Percentiles rank a stretch among this genome's conserved stretches.
Evolutionary conservation across 257 asterid species (phyloP).

Genomic region (Coffea canephora): DNA sequence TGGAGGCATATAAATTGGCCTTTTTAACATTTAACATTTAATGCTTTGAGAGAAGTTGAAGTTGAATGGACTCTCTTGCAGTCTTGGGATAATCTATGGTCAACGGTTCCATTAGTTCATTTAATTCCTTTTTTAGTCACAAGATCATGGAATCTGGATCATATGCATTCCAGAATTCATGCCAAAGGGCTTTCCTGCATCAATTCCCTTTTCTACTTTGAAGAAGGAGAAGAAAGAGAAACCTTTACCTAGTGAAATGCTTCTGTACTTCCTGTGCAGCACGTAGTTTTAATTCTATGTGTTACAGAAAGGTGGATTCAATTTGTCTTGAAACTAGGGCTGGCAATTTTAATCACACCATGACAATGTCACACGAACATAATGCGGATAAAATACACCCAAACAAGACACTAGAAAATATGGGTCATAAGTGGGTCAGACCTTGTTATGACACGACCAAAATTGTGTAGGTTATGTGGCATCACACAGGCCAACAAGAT

Average conservation of each 20-base stretch:
- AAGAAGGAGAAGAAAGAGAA: background rate
- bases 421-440: no score
- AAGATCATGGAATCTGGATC: background rate
- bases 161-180: background rate
- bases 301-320: background rate
- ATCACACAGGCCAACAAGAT: no score
- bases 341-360: no score
- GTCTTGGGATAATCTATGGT: background rate
- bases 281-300: background rate
- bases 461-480: no score
- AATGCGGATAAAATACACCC: no score
- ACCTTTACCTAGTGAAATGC: background rate
- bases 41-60: background rate
- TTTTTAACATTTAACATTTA: background rate
- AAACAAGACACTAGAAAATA: no score
- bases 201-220: background rate
- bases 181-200: background rate
- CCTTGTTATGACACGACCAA: no score
- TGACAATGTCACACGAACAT: no score
- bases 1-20: background rate
- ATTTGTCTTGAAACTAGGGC: background rate
- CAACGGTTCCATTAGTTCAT: background rate
- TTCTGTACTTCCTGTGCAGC: background rate
- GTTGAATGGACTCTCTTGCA: background rate
- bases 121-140: background rate